Base-by-base conservation (phyloP, 371 early-diverging fungal species). In the Rhizopus sp. region DNA sequence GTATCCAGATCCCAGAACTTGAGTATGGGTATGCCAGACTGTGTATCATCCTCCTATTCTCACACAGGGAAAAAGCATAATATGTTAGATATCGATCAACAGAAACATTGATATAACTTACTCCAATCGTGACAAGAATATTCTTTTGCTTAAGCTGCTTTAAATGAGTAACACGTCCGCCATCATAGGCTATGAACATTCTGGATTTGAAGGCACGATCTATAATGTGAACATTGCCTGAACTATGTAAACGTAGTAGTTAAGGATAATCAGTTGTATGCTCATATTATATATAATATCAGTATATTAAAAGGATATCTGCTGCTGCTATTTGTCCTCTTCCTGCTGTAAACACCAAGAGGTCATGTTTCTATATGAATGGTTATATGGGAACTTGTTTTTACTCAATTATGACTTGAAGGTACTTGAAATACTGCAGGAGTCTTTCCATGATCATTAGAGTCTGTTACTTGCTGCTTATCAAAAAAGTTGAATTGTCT, bases 401-500 rank as follows among this genome's bases (percentile, higher is more conserved):
- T 35, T 16, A 15, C 17, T 39, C n/a, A 48, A 62, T 30, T 39
- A 42, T n/a, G 47, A 34, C 35, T 10, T 7, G 33, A 57, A 64
- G 3, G 34, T 73, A 87, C 87, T 79, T 85, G 69, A 60, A 92
- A 86, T 53, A 84, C 74, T 49, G 78, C 77, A 31, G 90, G 89
- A 16, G 87, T 64, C 63, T 82, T 83, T 10, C 75, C 70, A 37
- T 73, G 59, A 55, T 88, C 85, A 47, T 66, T 66, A 32, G 85
- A 67, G 57, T 85, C 87, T 49, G 79, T 70, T 32, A 87, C 78
- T 55, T 83, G 75, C 60, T 88, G 86, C 58, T 81, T 84, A 63
- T 90, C 89, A 68, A 92, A 93, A 59, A 93, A 93, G 62, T 82
- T 84, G 74, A 93, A 92, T 65, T 90, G 91, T 68, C 91, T 82